Conservation (phyloP, 2,329 filamentous ascomycete species). For the Helminthosporium solani region DNA sequence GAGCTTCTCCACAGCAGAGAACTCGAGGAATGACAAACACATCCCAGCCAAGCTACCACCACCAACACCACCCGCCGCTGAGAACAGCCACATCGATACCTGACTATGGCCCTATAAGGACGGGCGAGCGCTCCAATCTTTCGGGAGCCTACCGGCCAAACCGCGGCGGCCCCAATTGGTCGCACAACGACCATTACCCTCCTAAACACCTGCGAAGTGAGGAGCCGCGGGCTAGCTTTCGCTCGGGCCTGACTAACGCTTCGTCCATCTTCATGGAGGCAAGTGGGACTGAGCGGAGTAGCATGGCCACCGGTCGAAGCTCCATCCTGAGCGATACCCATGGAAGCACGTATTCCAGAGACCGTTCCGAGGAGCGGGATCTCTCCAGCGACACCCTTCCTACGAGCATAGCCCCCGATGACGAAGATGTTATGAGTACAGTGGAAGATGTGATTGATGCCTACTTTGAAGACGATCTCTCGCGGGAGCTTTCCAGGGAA, state of each 20-base stretch:
- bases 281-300: constrained; percentile 77
- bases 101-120: constrained; percentile 35
- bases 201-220: constrained; percentile 35
- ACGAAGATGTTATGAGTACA: constrained; percentile 51
- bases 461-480: constrained; percentile 58
- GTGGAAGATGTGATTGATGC: constrained; percentile 62
- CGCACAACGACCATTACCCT: constrained; percentile 35
- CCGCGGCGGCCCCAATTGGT: constrained; percentile 38
- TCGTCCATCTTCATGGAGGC: constrained; percentile 58
- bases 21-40: constrained; percentile 38
- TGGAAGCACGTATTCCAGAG: constrained; percentile 48
- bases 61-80: constrained; percentile 23
- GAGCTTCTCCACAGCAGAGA: constrained; percentile 17
- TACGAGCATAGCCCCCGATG: constrained; percentile 23
- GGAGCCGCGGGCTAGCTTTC: constrained; percentile 58
- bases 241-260: constrained; percentile 59
- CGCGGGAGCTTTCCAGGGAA: neutral
- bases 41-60: constrained; percentile 27
- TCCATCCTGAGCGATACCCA: constrained; percentile 61
- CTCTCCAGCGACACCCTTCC: constrained; percentile 32
- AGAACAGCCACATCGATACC: constrained; percentile 42
- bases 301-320: constrained; percentile 75
- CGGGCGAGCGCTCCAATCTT: constrained; percentile 28
- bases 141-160: constrained; percentile 41
- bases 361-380: constrained; percentile 32